phyloP scores from a whole-genome alignment of 2,329 filamentous ascomycete species.

The Epichloe aotearoae region DNA sequence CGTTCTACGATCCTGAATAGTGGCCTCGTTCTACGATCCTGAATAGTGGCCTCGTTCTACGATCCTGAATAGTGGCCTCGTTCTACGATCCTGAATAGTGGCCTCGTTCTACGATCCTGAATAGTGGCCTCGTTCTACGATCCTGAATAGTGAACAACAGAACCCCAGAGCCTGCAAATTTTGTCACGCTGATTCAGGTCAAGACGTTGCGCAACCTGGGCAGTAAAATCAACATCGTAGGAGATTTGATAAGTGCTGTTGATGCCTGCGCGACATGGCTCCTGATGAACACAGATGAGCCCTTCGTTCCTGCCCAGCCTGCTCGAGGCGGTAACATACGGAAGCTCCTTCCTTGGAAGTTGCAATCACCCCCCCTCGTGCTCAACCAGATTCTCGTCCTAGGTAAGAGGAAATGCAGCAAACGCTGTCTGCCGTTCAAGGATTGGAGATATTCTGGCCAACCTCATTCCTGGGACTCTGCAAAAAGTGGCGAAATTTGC shows the following conservation, averaged over 20 bases:
- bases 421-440: background rate
- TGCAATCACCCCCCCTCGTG: background rate
- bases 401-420: background rate
- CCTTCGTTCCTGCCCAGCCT: background rate
- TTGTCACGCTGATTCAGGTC: too few species aligned
- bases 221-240: too few species aligned
- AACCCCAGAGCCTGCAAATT: background rate
- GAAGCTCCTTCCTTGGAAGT: background rate
- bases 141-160: background rate
- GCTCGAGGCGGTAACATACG: background rate
- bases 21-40: background rate
- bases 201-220: too few species aligned
- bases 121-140: too few species aligned
- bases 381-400: background rate
- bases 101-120: background rate
- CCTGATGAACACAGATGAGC: too few species aligned
- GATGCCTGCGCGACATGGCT: too few species aligned
- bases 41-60: background rate
- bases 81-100: background rate
- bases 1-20: background rate
- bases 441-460: background rate
- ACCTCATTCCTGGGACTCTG: too few species aligned
- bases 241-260: too few species aligned
- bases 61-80: background rate
- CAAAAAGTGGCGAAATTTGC: background rate